Percentiles rank a stretch among this genome's conserved stretches.
Conservation (phyloP, 805 yeast species). For the Cyberlindnera euphorbiiphila region DNA sequence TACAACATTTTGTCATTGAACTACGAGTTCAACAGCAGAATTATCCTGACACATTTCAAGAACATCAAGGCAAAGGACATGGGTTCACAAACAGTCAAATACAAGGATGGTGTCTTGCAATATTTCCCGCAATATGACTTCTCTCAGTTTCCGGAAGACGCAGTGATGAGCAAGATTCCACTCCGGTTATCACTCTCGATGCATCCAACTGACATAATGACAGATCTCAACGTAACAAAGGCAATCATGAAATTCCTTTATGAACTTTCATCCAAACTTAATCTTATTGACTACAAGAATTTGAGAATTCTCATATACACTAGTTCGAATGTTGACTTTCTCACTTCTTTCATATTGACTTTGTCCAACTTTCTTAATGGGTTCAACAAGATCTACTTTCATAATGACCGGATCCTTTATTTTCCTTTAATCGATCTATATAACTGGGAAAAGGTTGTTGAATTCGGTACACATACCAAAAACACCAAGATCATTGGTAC, state of each 20-base stretch:
- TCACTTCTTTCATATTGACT: constrained; percentile 39
- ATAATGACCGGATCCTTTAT: constrained; percentile 37
- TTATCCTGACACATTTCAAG: constrained; percentile 22
- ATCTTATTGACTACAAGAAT: constrained; percentile 35
- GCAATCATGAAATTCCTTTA: constrained; percentile 29
- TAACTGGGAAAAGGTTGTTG: constrained; percentile 42
- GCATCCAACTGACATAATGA: constrained; percentile 19
- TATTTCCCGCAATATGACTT: constrained; percentile 30
- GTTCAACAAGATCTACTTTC: constrained; percentile 40
- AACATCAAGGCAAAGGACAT: constrained; percentile 19
- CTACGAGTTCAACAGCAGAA: constrained; percentile 20
- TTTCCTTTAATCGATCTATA: constrained; percentile 64
- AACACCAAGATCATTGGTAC: constrained; percentile 56
- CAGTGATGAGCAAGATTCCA: constrained; percentile 33
- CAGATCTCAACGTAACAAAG: constrained; percentile 26
- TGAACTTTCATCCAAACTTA: constrained; percentile 33
- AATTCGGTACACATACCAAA: constrained; percentile 20
- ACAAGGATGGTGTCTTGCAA: constrained; percentile 23
- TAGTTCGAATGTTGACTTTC: constrained; percentile 35
- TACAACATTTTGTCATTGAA: constrained; percentile 19
- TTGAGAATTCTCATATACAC: constrained; percentile 39
- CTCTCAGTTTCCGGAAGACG: constrained; percentile 27
- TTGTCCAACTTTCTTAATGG: constrained; percentile 38
- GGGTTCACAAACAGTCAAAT: constrained; percentile 15
- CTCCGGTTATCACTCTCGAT: constrained; percentile 25